Evolutionary conservation across 2,329 filamentous ascomycete genomes (phyloP).

Genomic region (Fusarium heterosporum): DNA sequence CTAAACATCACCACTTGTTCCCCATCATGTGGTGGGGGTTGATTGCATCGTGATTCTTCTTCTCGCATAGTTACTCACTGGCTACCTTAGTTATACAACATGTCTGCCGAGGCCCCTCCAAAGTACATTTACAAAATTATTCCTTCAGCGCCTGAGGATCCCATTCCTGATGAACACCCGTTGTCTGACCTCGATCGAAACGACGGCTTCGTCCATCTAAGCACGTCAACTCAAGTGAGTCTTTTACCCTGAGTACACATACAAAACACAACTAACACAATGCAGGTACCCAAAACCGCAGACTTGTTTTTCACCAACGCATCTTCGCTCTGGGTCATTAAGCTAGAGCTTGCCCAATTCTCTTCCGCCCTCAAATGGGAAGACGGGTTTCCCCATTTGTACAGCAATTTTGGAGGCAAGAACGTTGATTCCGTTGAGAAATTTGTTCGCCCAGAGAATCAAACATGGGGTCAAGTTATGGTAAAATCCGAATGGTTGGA

Average conservation of each 20-base stretch:
- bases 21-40: conserved; percentile 8
- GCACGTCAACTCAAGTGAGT: conserved; percentile 64
- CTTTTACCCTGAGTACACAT: not conserved
- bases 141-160: conserved; percentile 62
- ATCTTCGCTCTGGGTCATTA: conserved; percentile 62
- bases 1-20: conserved; percentile 21
- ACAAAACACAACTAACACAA: not conserved
- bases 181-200: conserved; percentile 69
- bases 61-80: not conserved
- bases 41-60: not conserved
- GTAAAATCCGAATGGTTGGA: conserved; percentile 56
- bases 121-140: conserved; percentile 71
- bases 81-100: conserved; percentile 30
- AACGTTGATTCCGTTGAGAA: conserved; percentile 62
- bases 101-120: conserved; percentile 52
- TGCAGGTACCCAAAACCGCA: conserved; percentile 59
- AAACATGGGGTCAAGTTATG: conserved; percentile 63
- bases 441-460: conserved; percentile 58
- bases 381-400: conserved; percentile 68
- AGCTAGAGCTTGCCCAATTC: conserved; percentile 63
- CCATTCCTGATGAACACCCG: conserved; percentile 66
- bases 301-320: conserved; percentile 57
- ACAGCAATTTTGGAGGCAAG: conserved; percentile 65
- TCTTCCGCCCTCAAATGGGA: conserved; percentile 65
- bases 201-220: conserved; percentile 73